Base-by-base conservation (phyloP, 352 stramenopile genomes). In the Pythium grandisporangium region DNA sequence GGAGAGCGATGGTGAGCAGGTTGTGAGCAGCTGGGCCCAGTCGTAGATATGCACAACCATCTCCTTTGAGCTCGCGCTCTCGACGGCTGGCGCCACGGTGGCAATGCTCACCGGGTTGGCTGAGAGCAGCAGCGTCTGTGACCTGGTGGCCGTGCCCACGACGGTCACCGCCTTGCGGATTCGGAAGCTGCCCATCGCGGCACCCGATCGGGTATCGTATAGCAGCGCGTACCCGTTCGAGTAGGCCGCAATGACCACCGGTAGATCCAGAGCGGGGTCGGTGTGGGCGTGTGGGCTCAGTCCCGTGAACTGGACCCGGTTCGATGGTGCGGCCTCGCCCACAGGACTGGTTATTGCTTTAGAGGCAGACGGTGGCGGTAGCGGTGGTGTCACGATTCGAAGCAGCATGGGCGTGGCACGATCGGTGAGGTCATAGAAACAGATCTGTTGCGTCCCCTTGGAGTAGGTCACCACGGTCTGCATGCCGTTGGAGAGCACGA, bases 191-290 rank as follows among this genome's bases (percentile, higher is more conserved):
- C 54, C 58, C 16, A 78, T 62, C 0, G 67, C 70, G 13, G 67
- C 53, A 8, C 55, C 67, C 4, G 43, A 63, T 30, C 66, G 62
- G 14, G 68, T 42, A 19, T 85, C 65, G 40, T 74, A 74, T 1
- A 81, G 38, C 38, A 81, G 23, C 11, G 57, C 37, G 21, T 63
- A 65, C 5, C 70, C 70, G 21, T 58, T 78, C 25, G 67, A 82
- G 39, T 61, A 80, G 14, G 51, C 45, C 5, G 83, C 33, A 0
- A 76, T 43, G 2, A 40, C 60, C 14, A 83, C 10, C 2, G 67
- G 70, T 12, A 83, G 10, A 30, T 67, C 58, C 30, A 75, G 30
- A 2, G 34, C 22, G 6, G 19, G 30, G 21, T 11, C 32, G 49
- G 3, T 37, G 25, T 17, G 75, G 58, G 10, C 42, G 43, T 32